Evolutionary conservation across 2,329 filamentous ascomycete genomes (phyloP).

Genomic region (Nemania sp.): DNA sequence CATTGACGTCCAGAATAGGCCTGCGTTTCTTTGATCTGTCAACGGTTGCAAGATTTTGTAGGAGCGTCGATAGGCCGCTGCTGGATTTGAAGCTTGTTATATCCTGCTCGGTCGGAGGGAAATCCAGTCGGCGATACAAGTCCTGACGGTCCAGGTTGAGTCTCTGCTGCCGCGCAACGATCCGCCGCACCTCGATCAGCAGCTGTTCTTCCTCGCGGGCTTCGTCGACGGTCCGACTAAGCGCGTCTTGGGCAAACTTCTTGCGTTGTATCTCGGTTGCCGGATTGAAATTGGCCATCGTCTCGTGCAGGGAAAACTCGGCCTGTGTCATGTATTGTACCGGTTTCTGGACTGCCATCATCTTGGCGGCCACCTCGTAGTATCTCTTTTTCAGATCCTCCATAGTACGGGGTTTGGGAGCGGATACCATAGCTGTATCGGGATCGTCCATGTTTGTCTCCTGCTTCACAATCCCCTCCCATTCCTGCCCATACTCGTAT

Average conservation of each 20-base stretch:
- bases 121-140: constrained; percentile 84
- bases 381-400: constrained; percentile 92
- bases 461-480: constrained; percentile 42
- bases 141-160: constrained; percentile 89
- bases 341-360: constrained; percentile 80
- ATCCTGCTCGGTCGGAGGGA: constrained; percentile 71
- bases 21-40: constrained; percentile 92
- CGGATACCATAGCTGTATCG: constrained; percentile 59
- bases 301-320: constrained; percentile 82
- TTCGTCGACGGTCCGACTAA: constrained; percentile 82
- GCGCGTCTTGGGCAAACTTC: constrained; percentile 77
- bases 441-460: constrained; percentile 48
- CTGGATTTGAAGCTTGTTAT: constrained; percentile 81
- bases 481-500: constrained; percentile 71
- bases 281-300: constrained; percentile 85
- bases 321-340: constrained; percentile 84
- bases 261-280: constrained; percentile 80
- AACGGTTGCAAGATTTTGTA: constrained; percentile 79
- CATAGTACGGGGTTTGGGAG: constrained; percentile 66
- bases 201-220: constrained; percentile 90
- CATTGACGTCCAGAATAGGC: constrained; percentile 64
- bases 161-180: constrained; percentile 81
- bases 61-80: constrained; percentile 75
- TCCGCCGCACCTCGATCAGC: constrained; percentile 87
- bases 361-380: constrained; percentile 81